phyloP scores from a whole-genome alignment of 306 rosid genomes.

The Nissolia schottii region DNA sequence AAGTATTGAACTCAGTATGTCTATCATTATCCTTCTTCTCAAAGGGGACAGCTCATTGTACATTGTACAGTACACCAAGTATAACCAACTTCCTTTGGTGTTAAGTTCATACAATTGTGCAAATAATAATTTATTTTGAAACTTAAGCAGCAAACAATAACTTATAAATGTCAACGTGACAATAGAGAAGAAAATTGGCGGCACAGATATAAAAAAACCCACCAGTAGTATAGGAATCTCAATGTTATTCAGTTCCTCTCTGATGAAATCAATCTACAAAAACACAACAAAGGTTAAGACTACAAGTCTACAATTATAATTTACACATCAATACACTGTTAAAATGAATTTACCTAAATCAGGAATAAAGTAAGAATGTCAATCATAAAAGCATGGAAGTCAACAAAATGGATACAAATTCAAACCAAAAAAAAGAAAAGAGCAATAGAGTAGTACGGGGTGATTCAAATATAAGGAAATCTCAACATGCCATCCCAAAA shows the following conservation, averaged over 20 bases:
- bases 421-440: neutral
- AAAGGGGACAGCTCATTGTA: neutral
- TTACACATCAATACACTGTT: slow-evolving; percentile 13
- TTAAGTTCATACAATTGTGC: neutral
- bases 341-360: neutral
- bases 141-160: neutral
- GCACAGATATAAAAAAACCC: slow-evolving; percentile 28
- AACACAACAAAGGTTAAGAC: slow-evolving; percentile 15
- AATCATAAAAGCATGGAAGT: slow-evolving; percentile 7
- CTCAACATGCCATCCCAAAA: slow-evolving; percentile 13
- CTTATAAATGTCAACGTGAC: neutral
- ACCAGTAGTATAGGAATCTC: slow-evolving; percentile 81
- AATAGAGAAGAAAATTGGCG: slow-evolving; percentile 1
- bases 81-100: neutral
- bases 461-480: neutral
- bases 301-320: too few species aligned
- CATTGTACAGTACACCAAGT: neutral
- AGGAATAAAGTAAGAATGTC: slow-evolving; percentile 12
- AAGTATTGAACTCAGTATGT: neutral
- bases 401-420: neutral
- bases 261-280: slow-evolving; percentile 68
- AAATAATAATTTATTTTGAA: neutral
- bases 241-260: slow-evolving; percentile 54
- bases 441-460: neutral
- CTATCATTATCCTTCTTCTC: neutral